Conservation (phyloP, 371 early-diverging fungal genomes). For the Parasitella parasitica region DNA sequence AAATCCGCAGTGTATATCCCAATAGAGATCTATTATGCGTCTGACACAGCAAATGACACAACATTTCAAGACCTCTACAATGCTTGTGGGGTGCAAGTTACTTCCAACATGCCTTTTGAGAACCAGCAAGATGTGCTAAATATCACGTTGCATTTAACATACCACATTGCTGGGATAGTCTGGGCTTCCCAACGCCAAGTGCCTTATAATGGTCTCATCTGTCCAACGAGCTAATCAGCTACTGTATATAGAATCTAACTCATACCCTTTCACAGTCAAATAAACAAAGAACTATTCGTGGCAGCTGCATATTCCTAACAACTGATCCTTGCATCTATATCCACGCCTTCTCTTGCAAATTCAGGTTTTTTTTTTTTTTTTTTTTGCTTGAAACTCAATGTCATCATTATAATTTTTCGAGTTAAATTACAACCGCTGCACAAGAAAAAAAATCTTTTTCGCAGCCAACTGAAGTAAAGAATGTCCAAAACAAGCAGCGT, state of each 20-base stretch:
- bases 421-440: background rate
- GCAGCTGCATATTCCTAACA: background rate
- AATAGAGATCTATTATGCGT: constrained; percentile 22
- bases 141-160: constrained; percentile 28
- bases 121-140: constrained; percentile 22
- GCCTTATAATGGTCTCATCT: constrained; percentile 13
- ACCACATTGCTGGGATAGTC: constrained; percentile 35
- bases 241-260: background rate
- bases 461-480: background rate
- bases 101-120: constrained; percentile 13
- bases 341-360: background rate
- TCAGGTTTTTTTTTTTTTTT: background rate
- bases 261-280: background rate
- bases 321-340: too few relatives aligned
- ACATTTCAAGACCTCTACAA: constrained; percentile 39
- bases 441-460: background rate
- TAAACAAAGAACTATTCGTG: background rate
- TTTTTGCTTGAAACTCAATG: background rate
- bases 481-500: background rate
- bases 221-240: constrained; percentile 24
- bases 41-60: constrained; percentile 21
- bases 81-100: constrained; percentile 34
- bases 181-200: constrained; percentile 29
- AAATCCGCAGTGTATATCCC: constrained; percentile 2
- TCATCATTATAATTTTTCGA: background rate